Evolutionary conservation across 2,329 filamentous ascomycete species (phyloP), one percentile per base, ranked within the genome.

Genomic region (Hypoxylon sp.): DNA sequence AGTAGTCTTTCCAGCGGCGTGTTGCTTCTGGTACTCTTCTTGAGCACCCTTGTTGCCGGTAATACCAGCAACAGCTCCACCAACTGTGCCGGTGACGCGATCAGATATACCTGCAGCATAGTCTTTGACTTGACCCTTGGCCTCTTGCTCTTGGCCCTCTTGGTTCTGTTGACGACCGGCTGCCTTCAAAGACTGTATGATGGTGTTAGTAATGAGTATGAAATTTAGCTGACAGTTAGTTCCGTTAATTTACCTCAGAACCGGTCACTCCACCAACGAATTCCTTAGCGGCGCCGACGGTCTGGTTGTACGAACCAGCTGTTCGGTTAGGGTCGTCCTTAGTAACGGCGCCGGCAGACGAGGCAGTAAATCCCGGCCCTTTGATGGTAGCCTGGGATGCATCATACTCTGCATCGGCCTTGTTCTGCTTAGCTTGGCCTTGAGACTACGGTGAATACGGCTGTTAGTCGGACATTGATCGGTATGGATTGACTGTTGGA

Each of bases 211-310:
- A 46, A 45, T 10, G 11, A 7, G 3, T 25, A 14, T 28, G 23
- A 19, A 7, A 17, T 19, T 21, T 50, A 9, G 9, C 25, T 14
- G 17, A 7, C 17, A 32, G 13, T 36, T 28, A 7, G 43, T 41
- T 23, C 11, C 23, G 45, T 50, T 10, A 52, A 75, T 81, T 71
- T 77, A 87, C 87, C 81, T 96, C 91, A 70, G 88, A 89, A 66
- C 94, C 95, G 25, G 95, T 72, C 4, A 95, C 74, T 17, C 90
- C 90, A 63, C 95, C 95, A 0, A 96, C 70, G 3, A 90, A 84
- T 79, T 98, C 93, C 84, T 98, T 98, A 46, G 90, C 90, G 0
- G 91, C 88, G 57, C 94, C 95, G n/a, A 94, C 77, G 4, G 93
- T 97, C 82, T 98, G 94, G 83, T 97, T 93, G 90, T 91, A 97